Conservation (phyloP, 176 grass and related monocot species). For the Triticum monococcum region DNA sequence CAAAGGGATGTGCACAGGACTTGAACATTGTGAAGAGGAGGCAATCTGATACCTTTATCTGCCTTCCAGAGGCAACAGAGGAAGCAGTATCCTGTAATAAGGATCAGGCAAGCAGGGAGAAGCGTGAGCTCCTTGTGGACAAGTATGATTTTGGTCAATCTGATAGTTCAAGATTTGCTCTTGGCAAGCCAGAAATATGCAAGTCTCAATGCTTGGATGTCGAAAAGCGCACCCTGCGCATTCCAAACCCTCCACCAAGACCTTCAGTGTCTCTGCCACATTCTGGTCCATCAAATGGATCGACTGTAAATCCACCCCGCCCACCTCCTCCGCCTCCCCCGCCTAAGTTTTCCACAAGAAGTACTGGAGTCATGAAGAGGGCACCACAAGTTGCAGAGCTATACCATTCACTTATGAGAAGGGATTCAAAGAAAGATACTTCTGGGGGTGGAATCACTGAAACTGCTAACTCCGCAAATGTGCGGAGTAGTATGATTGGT, state of each 20-base stretch:
- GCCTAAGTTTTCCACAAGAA: conserved; percentile 66
- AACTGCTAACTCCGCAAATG: conserved; percentile 63
- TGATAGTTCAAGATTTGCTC: conserved; percentile 71
- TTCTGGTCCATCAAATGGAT: conserved; percentile 57
- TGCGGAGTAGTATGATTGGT: conserved; percentile 96
- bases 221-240: conserved; percentile 77
- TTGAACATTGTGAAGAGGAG: conserved; percentile 61
- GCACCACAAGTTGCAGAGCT: conserved; percentile 95
- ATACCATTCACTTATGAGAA: conserved; percentile 98
- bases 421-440: conserved; percentile 89
- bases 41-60: conserved; percentile 97
- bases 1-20: conserved; percentile 63
- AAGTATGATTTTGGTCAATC: conserved; percentile 59
- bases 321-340: conserved; percentile 78
- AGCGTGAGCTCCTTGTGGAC: conserved; percentile 49
- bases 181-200: conserved; percentile 66
- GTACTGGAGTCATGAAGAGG: conserved; percentile 82
- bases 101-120: conserved; percentile 44
- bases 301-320: conserved; percentile 43
- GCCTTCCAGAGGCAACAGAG: conserved; percentile 48
- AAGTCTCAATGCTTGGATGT: conserved; percentile 58
- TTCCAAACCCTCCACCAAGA: conserved; percentile 95
- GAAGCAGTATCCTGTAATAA: conserved; percentile 48
- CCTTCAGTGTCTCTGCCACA: conserved; percentile 59
- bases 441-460: conserved; percentile 76